Conservation (phyloP, 306 rosid genomes). For the Prunus mira region DNA sequence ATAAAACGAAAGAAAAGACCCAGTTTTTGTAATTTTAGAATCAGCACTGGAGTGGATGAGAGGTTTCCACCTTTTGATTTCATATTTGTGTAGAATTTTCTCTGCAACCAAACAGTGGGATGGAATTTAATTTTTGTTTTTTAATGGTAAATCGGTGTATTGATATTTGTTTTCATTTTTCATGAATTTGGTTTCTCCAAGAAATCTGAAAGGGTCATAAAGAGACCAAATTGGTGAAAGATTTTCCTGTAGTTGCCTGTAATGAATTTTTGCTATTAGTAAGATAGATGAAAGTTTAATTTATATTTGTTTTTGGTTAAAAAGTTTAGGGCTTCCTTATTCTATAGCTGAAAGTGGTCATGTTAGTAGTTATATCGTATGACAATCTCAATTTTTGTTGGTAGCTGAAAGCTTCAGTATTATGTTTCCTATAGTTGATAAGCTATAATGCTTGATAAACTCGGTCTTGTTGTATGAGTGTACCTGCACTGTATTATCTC, state of each 20-base stretch:
- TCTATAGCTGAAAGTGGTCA: too few species aligned
- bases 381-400: not conserved
- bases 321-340: too few species aligned
- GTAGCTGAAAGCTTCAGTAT: not conserved
- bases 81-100: not conserved
- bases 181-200: constrained; percentile 2
- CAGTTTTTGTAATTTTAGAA: not conserved
- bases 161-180: not conserved
- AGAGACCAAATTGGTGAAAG: not conserved
- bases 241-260: not conserved
- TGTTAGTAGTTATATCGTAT: too few species aligned
- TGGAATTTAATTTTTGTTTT: not conserved
- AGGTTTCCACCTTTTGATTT: not conserved
- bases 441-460: not conserved
- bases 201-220: not conserved
- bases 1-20: not conserved
- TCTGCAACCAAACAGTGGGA: not conserved
- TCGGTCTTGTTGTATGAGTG: not conserved
- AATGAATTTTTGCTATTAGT: not conserved
- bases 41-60: too few species aligned
- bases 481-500: not conserved
- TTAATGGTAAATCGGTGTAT: not conserved
- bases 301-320: too few species aligned
- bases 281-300: too few species aligned
- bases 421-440: not conserved